Percentiles rank a stretch among this genome's conserved stretches.
phyloP scores from a whole-genome alignment of 768 basidiomycete species.

The Atractiella rhizophila region DNA sequence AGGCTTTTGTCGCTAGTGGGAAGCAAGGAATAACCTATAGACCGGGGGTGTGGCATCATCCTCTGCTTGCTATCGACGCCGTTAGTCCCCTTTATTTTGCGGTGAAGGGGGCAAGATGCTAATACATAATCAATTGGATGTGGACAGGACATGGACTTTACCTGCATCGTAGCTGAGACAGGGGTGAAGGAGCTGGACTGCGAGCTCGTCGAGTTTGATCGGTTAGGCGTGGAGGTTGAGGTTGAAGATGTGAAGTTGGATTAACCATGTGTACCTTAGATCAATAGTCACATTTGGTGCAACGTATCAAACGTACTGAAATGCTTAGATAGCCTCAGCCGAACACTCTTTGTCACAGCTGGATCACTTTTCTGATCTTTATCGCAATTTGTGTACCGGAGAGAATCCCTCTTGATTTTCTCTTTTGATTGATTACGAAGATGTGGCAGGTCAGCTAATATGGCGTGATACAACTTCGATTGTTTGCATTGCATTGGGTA shows the following conservation, averaged over 20 bases:
- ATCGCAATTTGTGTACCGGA: too few species aligned
- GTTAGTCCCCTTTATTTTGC: conserved; percentile 23
- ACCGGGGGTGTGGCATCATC: conserved; percentile 77
- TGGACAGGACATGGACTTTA: conserved; percentile 20
- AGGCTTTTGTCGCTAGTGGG: conserved; percentile 55
- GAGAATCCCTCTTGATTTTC: too few species aligned
- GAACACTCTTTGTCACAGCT: too few species aligned
- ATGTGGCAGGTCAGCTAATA: too few species aligned
- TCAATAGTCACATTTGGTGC: too few species aligned
- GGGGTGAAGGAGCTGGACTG: conserved; percentile 52
- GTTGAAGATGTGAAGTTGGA: background rate
- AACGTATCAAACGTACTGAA: too few species aligned
- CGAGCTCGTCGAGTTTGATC: conserved; percentile 43
- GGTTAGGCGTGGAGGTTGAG: conserved; percentile 11
- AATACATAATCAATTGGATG: conserved; percentile 7
- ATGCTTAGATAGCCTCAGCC: too few species aligned
- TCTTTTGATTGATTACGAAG: too few species aligned
- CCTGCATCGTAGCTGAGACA: conserved; percentile 83
- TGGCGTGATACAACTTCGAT: too few species aligned
- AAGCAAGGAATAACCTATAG: conserved; percentile 70
- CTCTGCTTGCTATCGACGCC: conserved; percentile 56
- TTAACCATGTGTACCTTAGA: too few species aligned
- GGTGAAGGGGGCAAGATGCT: background rate
- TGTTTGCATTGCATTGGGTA: too few species aligned
- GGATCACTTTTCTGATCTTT: too few species aligned